phyloP scores from a whole-genome alignment of 108 stramenopile species.

The Craspedostauros australis region DNA sequence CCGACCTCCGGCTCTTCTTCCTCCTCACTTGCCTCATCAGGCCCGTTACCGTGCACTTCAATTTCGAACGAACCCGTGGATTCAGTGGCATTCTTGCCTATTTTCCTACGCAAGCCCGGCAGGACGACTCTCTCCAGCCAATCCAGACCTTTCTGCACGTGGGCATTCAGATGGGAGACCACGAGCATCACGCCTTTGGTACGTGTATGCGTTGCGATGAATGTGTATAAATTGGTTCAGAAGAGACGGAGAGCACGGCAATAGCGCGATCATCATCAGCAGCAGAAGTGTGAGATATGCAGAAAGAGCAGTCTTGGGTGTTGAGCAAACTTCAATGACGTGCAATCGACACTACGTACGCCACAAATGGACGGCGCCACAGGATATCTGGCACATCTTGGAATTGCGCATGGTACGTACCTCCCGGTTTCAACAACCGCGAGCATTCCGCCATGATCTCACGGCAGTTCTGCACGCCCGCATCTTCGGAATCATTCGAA shows the following conservation, averaged over 20 bases:
- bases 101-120: conserved; percentile 41
- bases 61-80: too few species aligned
- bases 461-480: conserved; percentile 29
- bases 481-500: conserved; percentile 48
- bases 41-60: conserved; percentile 77
- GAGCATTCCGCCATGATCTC: conserved; percentile 63
- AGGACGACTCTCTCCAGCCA: conserved; percentile 66
- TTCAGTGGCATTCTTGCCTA: conserved; percentile 31
- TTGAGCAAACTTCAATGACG: too few species aligned
- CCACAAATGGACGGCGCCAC: too few species aligned
- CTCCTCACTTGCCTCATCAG: conserved; percentile 28
- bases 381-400: conserved; percentile 2
- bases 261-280: too few species aligned
- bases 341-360: too few species aligned
- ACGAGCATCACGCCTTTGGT: conserved; percentile 23
- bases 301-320: too few species aligned
- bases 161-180: conserved; percentile 70
- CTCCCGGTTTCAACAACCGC: conserved; percentile 34
- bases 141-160: conserved; percentile 36
- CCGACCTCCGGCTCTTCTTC: conserved; percentile 24
- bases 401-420: conserved; percentile 2
- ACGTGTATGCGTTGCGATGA: conserved; percentile 13
- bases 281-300: too few species aligned
- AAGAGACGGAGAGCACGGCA: too few species aligned
- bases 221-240: too few species aligned